Conservation (phyloP, 2,329 filamentous ascomycete genomes). For the Pseudopyricularia cyperi region DNA sequence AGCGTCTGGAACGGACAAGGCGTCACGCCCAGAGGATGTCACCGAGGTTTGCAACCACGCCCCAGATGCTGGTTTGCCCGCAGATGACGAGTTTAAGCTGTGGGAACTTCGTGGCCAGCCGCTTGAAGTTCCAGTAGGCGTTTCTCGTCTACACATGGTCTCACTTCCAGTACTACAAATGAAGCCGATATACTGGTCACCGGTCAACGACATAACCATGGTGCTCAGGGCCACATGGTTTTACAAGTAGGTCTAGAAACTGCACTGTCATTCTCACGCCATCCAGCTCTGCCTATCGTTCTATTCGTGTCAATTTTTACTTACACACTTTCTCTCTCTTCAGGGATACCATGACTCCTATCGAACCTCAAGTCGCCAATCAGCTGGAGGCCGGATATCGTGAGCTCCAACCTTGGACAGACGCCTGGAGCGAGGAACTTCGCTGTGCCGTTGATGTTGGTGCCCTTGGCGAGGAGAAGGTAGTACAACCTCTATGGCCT, state of each 20-base stretch:
- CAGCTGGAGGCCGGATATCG: slow-evolving; percentile 84
- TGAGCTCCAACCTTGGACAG: slow-evolving; percentile 75
- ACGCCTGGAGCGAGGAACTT: slow-evolving; percentile 87
- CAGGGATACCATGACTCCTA: slow-evolving; percentile 80
- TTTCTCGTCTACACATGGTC: slow-evolving; percentile 83
- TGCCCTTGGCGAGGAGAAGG: slow-evolving; percentile 79
- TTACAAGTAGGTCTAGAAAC: slow-evolving; percentile 33
- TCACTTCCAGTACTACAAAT: slow-evolving; percentile 71
- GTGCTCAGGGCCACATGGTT: slow-evolving; percentile 92
- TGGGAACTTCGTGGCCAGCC: slow-evolving; percentile 5
- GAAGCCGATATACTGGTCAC: slow-evolving; percentile 97
- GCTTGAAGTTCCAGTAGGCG: slow-evolving; percentile 64
- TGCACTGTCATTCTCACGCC: not conserved
- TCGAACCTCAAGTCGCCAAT: slow-evolving; percentile 77
- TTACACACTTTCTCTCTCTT: not conserved
- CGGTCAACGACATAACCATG: slow-evolving; percentile 73
- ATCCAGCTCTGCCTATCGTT: not conserved
- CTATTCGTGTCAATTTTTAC: not conserved
- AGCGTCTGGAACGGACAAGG: slow-evolving; percentile 3
- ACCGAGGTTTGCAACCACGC: not conserved
- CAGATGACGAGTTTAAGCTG: slow-evolving; percentile 12
- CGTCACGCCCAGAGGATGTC: not conserved
- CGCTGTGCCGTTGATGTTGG: slow-evolving; percentile 85
- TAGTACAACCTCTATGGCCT: slow-evolving; percentile 73
- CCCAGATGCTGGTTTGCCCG: slow-evolving; percentile 1